Percentiles rank a stretch among this genome's conserved stretches.
Conservation (phyloP, 306 rosid species). For the Trifolium fragiferum region DNA sequence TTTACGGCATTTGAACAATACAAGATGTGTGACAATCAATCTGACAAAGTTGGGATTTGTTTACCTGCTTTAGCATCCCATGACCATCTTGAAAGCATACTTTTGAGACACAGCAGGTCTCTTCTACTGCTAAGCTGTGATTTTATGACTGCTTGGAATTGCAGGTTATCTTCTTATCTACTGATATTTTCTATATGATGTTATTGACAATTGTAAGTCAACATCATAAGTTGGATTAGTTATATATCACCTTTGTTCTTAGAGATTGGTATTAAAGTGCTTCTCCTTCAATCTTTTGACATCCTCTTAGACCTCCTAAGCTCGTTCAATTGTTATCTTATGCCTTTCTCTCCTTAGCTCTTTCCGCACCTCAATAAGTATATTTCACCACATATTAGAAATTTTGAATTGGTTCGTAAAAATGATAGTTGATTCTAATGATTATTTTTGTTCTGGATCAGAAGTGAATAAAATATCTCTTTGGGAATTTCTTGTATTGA, state of each 20-base stretch:
- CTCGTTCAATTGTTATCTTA: background rate
- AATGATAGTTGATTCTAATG: background rate
- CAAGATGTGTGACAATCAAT: conserved; percentile 44
- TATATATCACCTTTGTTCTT: background rate
- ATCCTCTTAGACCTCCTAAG: background rate
- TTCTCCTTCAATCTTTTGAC: background rate
- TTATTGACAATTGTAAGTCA: conserved; percentile 15
- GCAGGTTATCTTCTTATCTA: conserved; percentile 59
- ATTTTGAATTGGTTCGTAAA: conserved; percentile 1
- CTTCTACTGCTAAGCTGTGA: conserved; percentile 81
- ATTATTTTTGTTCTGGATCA: background rate
- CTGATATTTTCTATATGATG: conserved; percentile 15
- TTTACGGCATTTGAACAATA: conserved; percentile 57
- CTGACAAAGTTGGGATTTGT: conserved; percentile 39
- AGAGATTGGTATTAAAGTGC: background rate
- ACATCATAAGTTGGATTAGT: background rate
- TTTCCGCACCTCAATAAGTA: background rate
- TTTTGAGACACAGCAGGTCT: conserved; percentile 76
- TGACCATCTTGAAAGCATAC: conserved; percentile 50
- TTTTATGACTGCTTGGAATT: conserved; percentile 88
- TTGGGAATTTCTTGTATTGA: background rate
- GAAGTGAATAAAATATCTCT: background rate
- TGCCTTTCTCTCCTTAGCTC: background rate
- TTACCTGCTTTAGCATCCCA: conserved; percentile 38
- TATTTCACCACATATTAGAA: background rate